Evolutionary conservation across 768 basidiomycete genomes (phyloP).

Genomic region (Lactarius pseudohatsudake): DNA sequence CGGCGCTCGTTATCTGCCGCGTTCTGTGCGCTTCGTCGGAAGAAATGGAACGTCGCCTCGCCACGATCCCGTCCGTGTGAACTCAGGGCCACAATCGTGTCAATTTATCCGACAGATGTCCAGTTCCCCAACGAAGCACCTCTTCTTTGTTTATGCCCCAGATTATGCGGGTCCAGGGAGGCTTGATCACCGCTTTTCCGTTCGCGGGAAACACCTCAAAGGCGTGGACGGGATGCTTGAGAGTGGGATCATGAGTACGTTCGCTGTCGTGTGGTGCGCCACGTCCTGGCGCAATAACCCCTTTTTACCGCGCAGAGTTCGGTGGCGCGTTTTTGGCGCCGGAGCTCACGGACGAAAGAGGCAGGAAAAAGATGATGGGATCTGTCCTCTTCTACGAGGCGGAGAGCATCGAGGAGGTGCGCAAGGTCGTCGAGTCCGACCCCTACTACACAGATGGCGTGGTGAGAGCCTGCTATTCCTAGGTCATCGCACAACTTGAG

Average conservation of each 20-base stretch:
- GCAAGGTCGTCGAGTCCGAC: slow-evolving; percentile 32
- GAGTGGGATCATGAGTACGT: slow-evolving; percentile 25
- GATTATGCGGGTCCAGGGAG: slow-evolving; percentile 35
- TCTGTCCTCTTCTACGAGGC: slow-evolving; percentile 32
- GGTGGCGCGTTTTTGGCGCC: slow-evolving; percentile 23
- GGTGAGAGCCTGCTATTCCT: slow-evolving; percentile 25
- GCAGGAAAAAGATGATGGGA: slow-evolving; percentile 31
- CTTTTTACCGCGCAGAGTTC: slow-evolving; percentile 9
- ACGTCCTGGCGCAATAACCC: background rate
- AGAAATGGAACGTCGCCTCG: background rate
- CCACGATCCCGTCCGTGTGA: background rate
- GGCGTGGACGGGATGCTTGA: slow-evolving; percentile 16
- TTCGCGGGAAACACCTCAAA: slow-evolving; percentile 33
- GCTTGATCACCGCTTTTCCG: slow-evolving; percentile 31
- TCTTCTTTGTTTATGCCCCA: slow-evolving; percentile 37
- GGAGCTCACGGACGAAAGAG: slow-evolving; percentile 23
- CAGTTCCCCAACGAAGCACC: slow-evolving; percentile 16
- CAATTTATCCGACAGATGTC: slow-evolving; percentile 11
- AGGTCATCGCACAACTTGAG: background rate
- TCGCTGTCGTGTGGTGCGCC: background rate
- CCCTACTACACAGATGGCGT: slow-evolving; percentile 34
- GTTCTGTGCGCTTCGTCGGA: background rate
- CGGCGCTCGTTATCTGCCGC: background rate
- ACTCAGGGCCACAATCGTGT: background rate
- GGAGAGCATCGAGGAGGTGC: slow-evolving; percentile 32